Evolutionary conservation across 805 yeast genomes (phyloP).

Genomic region (Myxozyma lipomycoides): DNA sequence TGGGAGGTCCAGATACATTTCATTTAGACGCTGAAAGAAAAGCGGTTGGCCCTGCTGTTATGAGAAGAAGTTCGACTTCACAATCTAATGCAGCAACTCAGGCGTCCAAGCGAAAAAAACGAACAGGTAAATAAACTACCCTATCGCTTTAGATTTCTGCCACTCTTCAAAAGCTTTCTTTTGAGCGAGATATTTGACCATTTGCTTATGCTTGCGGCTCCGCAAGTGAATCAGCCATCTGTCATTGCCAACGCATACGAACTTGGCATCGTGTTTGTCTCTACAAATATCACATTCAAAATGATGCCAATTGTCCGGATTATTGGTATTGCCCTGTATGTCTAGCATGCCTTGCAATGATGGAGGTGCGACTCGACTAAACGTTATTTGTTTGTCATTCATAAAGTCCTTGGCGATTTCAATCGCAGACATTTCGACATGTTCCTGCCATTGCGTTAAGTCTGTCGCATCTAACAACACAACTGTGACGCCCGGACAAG

Average conservation of each 20-base stretch:
- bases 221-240: constrained; percentile 65
- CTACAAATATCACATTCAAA: constrained; percentile 62
- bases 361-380: constrained; percentile 33
- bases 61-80: neutral
- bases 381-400: constrained; percentile 6
- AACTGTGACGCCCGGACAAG: constrained; percentile 48
- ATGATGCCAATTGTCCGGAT: constrained; percentile 57
- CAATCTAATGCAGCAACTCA: neutral
- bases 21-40: constrained; percentile 14
- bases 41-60: neutral
- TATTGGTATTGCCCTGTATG: constrained; percentile 2
- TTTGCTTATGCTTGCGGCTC: constrained; percentile 53
- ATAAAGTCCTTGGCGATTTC: constrained; percentile 46
- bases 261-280: constrained; percentile 50
- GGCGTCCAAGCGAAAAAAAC: neutral
- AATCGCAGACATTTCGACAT: constrained; percentile 56
- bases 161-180: constrained; percentile 27
- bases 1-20: constrained; percentile 1
- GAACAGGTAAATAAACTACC: neutral
- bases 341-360: constrained; percentile 2
- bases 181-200: constrained; percentile 27
- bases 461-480: constrained; percentile 76
- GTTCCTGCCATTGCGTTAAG: constrained; percentile 53
- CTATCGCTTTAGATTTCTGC: constrained; percentile 14
- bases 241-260: constrained; percentile 68